These are phyloP conservation scores for Mycena pura DNA, from an alignment of 768 basidiomycete species.

Conservation along the genomic window DNA sequence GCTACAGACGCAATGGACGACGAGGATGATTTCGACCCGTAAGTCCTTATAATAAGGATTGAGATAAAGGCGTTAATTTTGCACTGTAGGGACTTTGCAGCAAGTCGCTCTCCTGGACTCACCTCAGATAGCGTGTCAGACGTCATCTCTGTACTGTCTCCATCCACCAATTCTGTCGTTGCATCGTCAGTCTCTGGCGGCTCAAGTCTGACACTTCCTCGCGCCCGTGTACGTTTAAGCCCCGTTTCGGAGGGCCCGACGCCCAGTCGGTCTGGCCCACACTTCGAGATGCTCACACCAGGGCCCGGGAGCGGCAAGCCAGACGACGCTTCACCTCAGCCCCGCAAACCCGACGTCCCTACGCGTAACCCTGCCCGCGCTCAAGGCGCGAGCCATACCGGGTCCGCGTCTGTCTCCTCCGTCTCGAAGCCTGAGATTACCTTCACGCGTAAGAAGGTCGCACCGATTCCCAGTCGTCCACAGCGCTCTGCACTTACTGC, in stretches of 20 bases:
- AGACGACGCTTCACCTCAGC: slow-evolving; percentile 19
- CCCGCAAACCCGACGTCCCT: slow-evolving; percentile 29
- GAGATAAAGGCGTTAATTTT: too few species aligned
- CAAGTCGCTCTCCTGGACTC: slow-evolving; percentile 54
- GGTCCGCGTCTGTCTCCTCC: slow-evolving; percentile 27
- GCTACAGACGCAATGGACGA: slow-evolving; percentile 63
- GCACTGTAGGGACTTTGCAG: slow-evolving; percentile 67
- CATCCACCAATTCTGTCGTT: slow-evolving; percentile 55
- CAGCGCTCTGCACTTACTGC: slow-evolving; percentile 72
- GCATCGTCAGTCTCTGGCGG: slow-evolving; percentile 57
- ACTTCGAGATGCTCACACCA: slow-evolving; percentile 65
- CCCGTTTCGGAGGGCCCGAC: slow-evolving; percentile 65
- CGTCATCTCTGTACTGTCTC: slow-evolving; percentile 63
- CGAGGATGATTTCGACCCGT: slow-evolving; percentile 84
- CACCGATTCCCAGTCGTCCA: slow-evolving; percentile 41
- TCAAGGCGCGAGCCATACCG: slow-evolving; percentile 6
- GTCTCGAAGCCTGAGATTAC: slow-evolving; percentile 39
- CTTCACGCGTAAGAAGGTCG: slow-evolving; percentile 62
- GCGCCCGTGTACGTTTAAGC: slow-evolving; percentile 58
- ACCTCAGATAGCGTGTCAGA: slow-evolving; percentile 72
- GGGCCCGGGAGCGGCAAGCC: slow-evolving; percentile 32
- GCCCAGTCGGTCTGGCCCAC: slow-evolving; percentile 45
- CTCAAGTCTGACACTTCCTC: slow-evolving; percentile 33
- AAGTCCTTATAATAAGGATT: slow-evolving; percentile 44
- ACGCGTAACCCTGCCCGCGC: slow-evolving; percentile 22